These are phyloP conservation scores for Camptophora hylomeconis DNA, from an alignment of 2,329 filamentous ascomycete genomes.

Conservation along the genomic window DNA sequence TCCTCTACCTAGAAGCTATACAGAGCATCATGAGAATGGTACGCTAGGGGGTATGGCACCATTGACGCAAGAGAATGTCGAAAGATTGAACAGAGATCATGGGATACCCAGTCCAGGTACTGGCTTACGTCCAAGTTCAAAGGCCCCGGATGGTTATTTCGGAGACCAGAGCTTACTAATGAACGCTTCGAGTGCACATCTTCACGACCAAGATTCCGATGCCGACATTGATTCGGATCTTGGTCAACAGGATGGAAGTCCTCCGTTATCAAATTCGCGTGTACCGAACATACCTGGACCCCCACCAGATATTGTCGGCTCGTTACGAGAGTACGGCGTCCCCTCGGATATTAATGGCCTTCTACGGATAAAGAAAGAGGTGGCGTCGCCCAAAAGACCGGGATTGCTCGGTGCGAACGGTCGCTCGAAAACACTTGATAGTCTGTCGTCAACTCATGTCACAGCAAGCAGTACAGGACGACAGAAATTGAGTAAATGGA, in stretches of 20 bases:
- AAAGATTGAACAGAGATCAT: conserved; percentile 24
- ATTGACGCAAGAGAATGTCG: conserved; percentile 43
- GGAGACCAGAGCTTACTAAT: not conserved
- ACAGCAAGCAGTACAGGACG: too few species aligned
- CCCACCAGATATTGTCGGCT: conserved; percentile 3
- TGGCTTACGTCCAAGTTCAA: not conserved
- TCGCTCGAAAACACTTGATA: too few species aligned
- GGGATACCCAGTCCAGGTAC: conserved; percentile 1
- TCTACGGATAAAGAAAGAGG: too few species aligned
- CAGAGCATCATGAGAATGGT: conserved; percentile 9
- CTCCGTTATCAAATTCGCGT: too few species aligned
- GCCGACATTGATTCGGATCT: too few species aligned
- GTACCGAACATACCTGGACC: conserved; percentile 6
- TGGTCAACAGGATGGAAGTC: too few species aligned
- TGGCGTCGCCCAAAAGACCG: too few species aligned
- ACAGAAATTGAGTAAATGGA: too few species aligned
- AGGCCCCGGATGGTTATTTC: conserved; percentile 4
- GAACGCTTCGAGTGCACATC: not conserved
- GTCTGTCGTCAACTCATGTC: too few species aligned
- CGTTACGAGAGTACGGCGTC: too few species aligned
- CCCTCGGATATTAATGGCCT: too few species aligned
- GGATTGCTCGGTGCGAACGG: too few species aligned
- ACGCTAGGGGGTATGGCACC: conserved; percentile 8
- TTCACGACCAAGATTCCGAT: conserved; percentile 2
- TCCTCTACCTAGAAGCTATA: conserved; percentile 26